Evolutionary conservation across 192 early-diverging fungal genomes (phyloP), one percentile per base, ranked within the genome.

Genomic region (Backusella luteola): DNA sequence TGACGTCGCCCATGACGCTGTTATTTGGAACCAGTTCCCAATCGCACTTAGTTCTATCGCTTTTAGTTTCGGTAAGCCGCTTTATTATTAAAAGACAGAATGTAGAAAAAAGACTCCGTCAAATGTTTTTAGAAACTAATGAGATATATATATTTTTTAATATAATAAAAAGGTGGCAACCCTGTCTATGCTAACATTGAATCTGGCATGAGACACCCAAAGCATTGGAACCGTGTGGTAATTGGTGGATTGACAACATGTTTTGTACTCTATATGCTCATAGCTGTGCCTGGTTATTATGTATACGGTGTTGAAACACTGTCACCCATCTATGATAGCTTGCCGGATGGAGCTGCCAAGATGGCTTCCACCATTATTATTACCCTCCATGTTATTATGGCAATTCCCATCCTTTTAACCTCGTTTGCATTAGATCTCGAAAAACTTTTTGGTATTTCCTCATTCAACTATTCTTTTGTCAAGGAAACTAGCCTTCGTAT

Each of bases 171-270:
- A 80, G 74, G 69, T 35, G 94, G 93, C 1, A 93, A 93, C 38
- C 90, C 90, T 34, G 91, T 94, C 5, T 95, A 94, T 67, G 90
- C 94, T 5, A 91, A 95, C 69, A 88, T 93, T 17, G 92, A 95
- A 70, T 82, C 86, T 6, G 84, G 87, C 36, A 94, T 95, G 94
- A 82, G 77, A 41, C 78, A 90, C 53, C 94, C 94, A 9, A 79
- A 89, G 14, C 82, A 88, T 21, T 95, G 93, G 87, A 81, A 86
- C 15, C 84, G 67, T 4, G 94, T 92, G 8, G 76, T 93, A 1
- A 81, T 78, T 71, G 32, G 76, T 0, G 85, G 87, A 1, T 86
- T 93, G 84, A 73, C 76, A 9, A 78, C 89, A 36, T 93, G 90
- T 76, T 83, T 86, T n/a, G 79, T 71, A 2, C 86, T 90, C 84